phyloP scores from a whole-genome alignment of 331 rosid species.

The Cucumis variabilis region DNA sequence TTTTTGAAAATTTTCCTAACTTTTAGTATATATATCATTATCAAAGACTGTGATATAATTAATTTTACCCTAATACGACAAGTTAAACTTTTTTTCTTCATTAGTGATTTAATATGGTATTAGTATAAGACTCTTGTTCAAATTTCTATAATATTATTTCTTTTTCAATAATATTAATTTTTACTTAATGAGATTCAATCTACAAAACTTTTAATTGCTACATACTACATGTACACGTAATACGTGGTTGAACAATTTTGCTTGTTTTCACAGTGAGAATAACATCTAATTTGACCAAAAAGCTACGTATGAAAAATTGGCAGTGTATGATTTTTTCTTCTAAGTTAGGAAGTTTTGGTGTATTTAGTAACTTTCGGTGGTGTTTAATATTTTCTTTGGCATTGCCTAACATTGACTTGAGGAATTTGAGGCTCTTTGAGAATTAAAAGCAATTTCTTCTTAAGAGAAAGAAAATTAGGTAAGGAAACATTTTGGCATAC shows the following conservation, averaged over 20 bases:
- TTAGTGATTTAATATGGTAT: neutral
- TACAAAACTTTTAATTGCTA: no score
- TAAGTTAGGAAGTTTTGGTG: slow-evolving; percentile 15
- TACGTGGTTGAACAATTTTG: neutral
- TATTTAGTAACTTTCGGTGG: neutral
- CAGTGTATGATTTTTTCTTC: neutral
- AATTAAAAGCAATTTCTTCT: neutral
- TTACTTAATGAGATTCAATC: no score
- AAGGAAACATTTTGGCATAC: neutral
- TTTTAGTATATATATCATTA: no score
- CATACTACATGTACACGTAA: no score
- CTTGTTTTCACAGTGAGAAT: neutral
- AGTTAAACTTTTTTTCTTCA: no score
- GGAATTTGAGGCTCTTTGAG: neutral
- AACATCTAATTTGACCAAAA: neutral
- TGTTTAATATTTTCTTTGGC: neutral
- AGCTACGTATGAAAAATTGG: neutral
- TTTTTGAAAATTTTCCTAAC: no score
- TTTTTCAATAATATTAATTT: no score
- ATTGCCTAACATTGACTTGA: slow-evolving; percentile 27
- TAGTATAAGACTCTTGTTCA: neutral
- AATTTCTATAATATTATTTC: no score
- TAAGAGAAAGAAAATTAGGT: slow-evolving; percentile 10
- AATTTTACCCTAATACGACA: no score
- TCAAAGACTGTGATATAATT: no score